Evolutionary conservation across 768 basidiomycete genomes (phyloP), one percentile per base, ranked within the genome.

Genomic region (Grammothele lineata): DNA sequence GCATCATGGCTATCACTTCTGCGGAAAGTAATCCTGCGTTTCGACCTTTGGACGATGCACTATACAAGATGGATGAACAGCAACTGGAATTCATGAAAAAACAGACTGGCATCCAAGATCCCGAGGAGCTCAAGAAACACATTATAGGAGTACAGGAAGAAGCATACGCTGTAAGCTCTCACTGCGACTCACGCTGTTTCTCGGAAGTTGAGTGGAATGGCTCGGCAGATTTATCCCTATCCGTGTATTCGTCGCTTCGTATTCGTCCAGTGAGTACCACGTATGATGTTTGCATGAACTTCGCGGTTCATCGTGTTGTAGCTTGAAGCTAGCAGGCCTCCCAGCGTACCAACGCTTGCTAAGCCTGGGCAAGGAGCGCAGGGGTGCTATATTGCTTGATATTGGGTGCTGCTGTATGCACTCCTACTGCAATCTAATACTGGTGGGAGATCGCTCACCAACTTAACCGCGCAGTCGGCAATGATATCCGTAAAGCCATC

Each of bases 341-440:
- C 59, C 60, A 3, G 52, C 49, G 5, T 67, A 67, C 48, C 18
- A 46, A 3, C 39, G 57, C 5, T 43, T 72, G 7, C 59, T 75
- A 7, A 58, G 60, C 33, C 59, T 76, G 10, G 72, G 67, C 6
- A 60, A 50, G 40, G 66, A 69, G 21, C 67, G 67, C 23, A 32
- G 54, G 4, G 62, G 62, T 1, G 68, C 67, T 0, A 61, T 77
- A 10, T 61, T 75, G 19, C 60, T 77, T 7, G 75, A 77, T 35
- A 58, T 75, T 8, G 75, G 70, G 5, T 74, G 73, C 49, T 73
- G 72, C 51, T 64, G 74, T 76, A 48, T 48, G 69, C n/a, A n/a
- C n/a, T 40, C 15, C 14, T 15, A n/a, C 9, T 34, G 2, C 18
- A 39, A 24, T 14, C 17, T 15, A 44, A 15, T 22, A 36, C 35